Conservation (phyloP, 352 stramenopile genomes). For the Pythium aristosporum region DNA sequence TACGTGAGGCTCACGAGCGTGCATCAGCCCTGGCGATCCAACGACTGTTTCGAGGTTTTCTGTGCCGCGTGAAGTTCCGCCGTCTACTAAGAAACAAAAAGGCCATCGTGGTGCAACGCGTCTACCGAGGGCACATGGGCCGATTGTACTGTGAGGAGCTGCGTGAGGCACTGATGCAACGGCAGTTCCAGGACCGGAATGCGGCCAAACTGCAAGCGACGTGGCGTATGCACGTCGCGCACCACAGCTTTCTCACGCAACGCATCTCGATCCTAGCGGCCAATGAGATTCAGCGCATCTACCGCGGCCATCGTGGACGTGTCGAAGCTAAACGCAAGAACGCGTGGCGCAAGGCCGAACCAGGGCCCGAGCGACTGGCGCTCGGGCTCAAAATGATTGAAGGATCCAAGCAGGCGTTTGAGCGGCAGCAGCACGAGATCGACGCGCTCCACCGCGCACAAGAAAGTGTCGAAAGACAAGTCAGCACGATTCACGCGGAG, state of each 20-base stretch:
- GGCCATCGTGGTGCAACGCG: constrained; percentile 54
- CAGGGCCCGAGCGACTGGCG: constrained; percentile 87
- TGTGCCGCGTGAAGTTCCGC: constrained; percentile 48
- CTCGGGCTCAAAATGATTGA: constrained; percentile 92
- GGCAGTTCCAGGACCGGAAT: constrained; percentile 49
- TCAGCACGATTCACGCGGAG: constrained; percentile 90
- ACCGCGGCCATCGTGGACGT: constrained; percentile 82
- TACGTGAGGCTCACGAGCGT: constrained; percentile 23
- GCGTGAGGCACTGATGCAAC: constrained; percentile 37
- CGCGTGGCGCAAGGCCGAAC: constrained; percentile 85
- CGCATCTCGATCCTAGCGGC: constrained; percentile 76
- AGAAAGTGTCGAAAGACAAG: constrained; percentile 83
- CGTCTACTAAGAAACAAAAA: constrained; percentile 45
- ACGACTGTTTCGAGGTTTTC: constrained; percentile 62
- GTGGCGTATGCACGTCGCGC: constrained; percentile 83
- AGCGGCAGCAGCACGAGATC: constrained; percentile 91
- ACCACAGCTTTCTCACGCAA: constrained; percentile 62
- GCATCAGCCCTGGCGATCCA: constrained; percentile 56
- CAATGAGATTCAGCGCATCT: constrained; percentile 90
- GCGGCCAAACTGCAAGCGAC: constrained; percentile 86
- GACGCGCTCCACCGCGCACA: constrained; percentile 91
- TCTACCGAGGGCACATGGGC: constrained; percentile 70
- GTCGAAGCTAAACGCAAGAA: constrained; percentile 59
- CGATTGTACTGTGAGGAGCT: constrained; percentile 39
- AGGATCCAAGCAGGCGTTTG: constrained; percentile 91